Evolutionary conservation across 371 early-diverging fungal genomes (phyloP).

Genomic region (Mycotypha africana): DNA sequence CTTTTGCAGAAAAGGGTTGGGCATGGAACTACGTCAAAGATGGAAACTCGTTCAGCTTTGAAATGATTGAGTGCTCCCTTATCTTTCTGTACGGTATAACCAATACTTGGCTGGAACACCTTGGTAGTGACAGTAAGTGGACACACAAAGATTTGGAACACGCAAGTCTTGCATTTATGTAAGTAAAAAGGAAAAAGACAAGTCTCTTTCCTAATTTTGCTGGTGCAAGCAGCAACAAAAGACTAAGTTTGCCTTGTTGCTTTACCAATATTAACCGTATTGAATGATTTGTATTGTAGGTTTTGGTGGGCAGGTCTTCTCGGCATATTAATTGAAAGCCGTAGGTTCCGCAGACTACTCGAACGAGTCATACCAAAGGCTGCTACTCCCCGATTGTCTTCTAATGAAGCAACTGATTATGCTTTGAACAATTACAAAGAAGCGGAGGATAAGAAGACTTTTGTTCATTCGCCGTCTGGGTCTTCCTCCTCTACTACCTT

Average conservation of each 20-base stretch:
- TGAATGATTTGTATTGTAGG: no score
- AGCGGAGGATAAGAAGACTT: no score
- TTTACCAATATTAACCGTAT: no score
- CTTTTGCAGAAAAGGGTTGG: conserved; percentile 45
- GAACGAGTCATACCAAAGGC: conserved; percentile 19
- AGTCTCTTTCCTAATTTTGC: no score
- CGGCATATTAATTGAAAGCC: conserved; percentile 49
- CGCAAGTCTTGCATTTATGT: conserved; percentile 58
- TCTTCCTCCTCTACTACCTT: no score
- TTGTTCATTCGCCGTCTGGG: no score
- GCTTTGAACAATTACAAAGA: no score
- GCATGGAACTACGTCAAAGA: conserved; percentile 41
- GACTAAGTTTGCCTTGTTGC: no score
- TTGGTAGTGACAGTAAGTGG: conserved; percentile 48
- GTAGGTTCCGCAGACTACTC: conserved; percentile 37
- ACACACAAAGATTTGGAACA: conserved; percentile 64
- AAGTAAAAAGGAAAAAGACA: no score
- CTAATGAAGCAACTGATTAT: no score
- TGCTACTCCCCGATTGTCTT: no score
- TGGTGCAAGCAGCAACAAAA: no score
- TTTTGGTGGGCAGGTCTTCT: conserved; percentile 64
- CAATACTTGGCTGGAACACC: conserved; percentile 64
- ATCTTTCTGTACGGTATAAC: conserved; percentile 60
- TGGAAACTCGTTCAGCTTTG: conserved; percentile 38
- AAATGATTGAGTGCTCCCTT: conserved; percentile 38